Conservation (phyloP, 129 eudicot species). For the Pseudognaphalium luteoalbum region DNA sequence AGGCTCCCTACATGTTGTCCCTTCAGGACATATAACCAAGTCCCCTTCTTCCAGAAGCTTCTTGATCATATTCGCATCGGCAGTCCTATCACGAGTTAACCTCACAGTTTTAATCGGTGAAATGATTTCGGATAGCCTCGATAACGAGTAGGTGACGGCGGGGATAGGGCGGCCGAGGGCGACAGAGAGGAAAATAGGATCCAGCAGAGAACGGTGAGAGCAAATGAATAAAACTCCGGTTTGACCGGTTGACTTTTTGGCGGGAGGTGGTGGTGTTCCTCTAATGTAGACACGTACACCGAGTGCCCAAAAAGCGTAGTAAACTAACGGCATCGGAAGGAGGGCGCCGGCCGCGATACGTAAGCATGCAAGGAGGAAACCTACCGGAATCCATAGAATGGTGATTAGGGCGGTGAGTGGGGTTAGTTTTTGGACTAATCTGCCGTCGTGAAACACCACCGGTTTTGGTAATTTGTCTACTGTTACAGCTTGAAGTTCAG, state of each 20-base stretch:
- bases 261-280: conserved; percentile 66
- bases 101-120: conserved; percentile 78
- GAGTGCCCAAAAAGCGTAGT: conserved; percentile 60
- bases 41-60: conserved; percentile 59
- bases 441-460: conserved; percentile 67
- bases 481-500: conserved; percentile 43
- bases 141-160: conserved; percentile 69
- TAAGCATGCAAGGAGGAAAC: conserved; percentile 57
- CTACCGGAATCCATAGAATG: conserved; percentile 67
- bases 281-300: conserved; percentile 65
- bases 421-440: conserved; percentile 59
- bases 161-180: conserved; percentile 77
- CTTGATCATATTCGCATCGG: conserved; percentile 64
- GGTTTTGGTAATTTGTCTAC: conserved; percentile 67
- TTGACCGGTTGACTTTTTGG: conserved; percentile 50
- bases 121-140: conserved; percentile 63
- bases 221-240: conserved; percentile 64
- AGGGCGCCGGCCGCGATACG: conserved; percentile 64
- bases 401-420: conserved; percentile 58
- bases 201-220: conserved; percentile 70
- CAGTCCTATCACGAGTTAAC: conserved; percentile 46
- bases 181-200: conserved; percentile 66
- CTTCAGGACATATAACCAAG: conserved; percentile 67
- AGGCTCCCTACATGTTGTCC: conserved; percentile 78
- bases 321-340: conserved; percentile 65